These are phyloP conservation scores for Quercus glauca DNA, from an alignment of 306 rosid species.

Conservation along the genomic window DNA sequence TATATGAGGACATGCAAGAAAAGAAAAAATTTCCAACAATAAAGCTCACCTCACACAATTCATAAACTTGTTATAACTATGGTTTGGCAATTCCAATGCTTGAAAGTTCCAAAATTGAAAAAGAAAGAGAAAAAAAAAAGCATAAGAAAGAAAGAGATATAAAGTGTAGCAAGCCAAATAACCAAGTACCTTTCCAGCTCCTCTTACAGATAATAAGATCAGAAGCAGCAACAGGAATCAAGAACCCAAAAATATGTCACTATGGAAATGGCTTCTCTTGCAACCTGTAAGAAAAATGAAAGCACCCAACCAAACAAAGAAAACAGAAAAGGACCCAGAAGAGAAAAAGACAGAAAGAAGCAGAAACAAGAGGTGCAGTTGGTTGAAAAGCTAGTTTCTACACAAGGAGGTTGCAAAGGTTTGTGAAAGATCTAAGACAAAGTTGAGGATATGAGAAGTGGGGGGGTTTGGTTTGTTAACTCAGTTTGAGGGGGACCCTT, in stretches of 20 bases:
- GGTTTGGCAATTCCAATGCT: neutral
- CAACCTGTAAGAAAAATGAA: neutral
- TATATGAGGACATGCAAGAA: neutral
- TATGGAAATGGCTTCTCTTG: neutral
- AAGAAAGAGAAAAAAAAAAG: neutral
- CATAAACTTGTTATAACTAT: neutral
- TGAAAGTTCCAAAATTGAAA: neutral
- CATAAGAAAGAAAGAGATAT: neutral
- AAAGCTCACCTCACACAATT: neutral
- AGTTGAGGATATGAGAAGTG: slow-evolving; percentile 12
- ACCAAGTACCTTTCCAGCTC: slow-evolving; percentile 29
- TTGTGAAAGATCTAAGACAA: neutral
- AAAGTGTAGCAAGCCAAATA: neutral
- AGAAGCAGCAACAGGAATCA: slow-evolving; percentile 12
- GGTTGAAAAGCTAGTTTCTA: neutral
- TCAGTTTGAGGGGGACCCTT: slow-evolving; percentile 10
- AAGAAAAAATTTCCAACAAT: neutral
- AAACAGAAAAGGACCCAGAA: neutral
- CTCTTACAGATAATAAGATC: slow-evolving; percentile 7
- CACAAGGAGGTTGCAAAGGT: neutral
- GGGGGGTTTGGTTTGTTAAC: slow-evolving; percentile 8
- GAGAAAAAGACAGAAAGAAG: neutral
- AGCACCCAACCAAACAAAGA: neutral
- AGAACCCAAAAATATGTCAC: neutral
- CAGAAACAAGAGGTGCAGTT: neutral